Evolutionary conservation across 2,329 filamentous ascomycete genomes (phyloP).

Genomic region (Fusarium penzigii): DNA sequence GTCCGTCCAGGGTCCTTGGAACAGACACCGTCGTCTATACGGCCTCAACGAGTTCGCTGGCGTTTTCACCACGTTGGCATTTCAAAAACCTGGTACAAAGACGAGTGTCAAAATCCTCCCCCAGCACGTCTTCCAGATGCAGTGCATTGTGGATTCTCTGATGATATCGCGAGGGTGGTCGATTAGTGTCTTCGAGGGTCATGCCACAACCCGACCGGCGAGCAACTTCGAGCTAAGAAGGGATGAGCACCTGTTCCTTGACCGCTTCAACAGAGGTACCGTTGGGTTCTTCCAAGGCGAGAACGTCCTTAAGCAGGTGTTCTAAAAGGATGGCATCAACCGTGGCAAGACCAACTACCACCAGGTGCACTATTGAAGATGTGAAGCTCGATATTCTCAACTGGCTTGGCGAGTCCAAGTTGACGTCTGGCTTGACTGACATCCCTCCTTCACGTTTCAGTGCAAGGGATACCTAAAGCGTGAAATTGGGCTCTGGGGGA

Average conservation of each 20-base stretch:
- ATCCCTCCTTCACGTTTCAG: slow-evolving; percentile 46
- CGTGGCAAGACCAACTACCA: neutral
- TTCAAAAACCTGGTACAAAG: slow-evolving; percentile 43
- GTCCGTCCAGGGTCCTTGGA: slow-evolving; percentile 39
- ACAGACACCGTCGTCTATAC: slow-evolving; percentile 37
- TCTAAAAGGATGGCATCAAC: neutral
- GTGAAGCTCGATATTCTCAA: slow-evolving; percentile 12
- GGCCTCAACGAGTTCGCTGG: slow-evolving; percentile 49
- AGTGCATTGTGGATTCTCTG: slow-evolving; percentile 51
- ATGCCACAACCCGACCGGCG: slow-evolving; percentile 38
- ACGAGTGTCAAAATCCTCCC: slow-evolving; percentile 44
- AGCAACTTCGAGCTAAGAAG: slow-evolving; percentile 37
- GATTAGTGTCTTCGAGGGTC: slow-evolving; percentile 31
- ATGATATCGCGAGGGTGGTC: slow-evolving; percentile 47
- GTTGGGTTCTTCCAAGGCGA: slow-evolving; percentile 12
- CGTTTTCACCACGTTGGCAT: slow-evolving; percentile 44
- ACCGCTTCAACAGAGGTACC: slow-evolving; percentile 32
- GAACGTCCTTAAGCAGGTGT: neutral
- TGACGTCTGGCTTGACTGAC: slow-evolving; percentile 4
- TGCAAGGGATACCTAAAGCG: slow-evolving; percentile 38
- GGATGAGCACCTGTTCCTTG: slow-evolving; percentile 47
- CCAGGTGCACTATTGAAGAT: slow-evolving; percentile 1
- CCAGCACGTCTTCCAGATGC: slow-evolving; percentile 50
- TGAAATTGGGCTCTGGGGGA: slow-evolving; percentile 34
- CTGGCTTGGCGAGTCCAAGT: slow-evolving; percentile 19